Conservation (phyloP, 495 filamentous ascomycete species). For the Aspergillus cristatus region DNA sequence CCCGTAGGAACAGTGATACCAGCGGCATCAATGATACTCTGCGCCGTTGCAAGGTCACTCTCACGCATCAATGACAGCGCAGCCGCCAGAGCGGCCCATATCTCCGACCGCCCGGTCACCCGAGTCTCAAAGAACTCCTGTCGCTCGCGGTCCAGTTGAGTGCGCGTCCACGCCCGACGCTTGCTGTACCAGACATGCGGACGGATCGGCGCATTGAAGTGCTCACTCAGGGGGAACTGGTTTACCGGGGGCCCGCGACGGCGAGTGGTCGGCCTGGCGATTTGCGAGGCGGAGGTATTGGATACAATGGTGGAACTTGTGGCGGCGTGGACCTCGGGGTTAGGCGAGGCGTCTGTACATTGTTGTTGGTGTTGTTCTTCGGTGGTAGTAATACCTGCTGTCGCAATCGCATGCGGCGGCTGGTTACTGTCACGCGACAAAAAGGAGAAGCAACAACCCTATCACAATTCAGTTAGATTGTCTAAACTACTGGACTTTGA, state of each 20-base stretch:
- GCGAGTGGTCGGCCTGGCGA: constrained; percentile 8
- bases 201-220: constrained; percentile 44
- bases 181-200: constrained; percentile 43
- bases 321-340: constrained; percentile 1
- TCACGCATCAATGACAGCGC: constrained; percentile 56
- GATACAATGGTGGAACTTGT: constrained; percentile 6
- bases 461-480: neutral
- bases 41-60: constrained; percentile 59
- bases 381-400: constrained; percentile 8
- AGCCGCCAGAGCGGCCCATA: constrained; percentile 66
- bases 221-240: constrained; percentile 26
- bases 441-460: constrained; percentile 35
- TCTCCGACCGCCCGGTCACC: constrained; percentile 63
- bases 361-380: too few relatives aligned
- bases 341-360: constrained; percentile 6
- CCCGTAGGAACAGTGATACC: constrained; percentile 72
- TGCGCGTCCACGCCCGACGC: constrained; percentile 42
- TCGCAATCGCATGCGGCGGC: constrained; percentile 9
- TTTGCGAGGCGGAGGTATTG: constrained; percentile 10
- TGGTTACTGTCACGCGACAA: constrained; percentile 26
- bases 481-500: neutral
- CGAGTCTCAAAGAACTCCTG: constrained; percentile 76
- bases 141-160: constrained; percentile 39
- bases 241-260: neutral
- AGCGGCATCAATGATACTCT: constrained; percentile 65